Base-by-base conservation (phyloP, 805 yeast species). In the Saccharomycopsis sp. region DNA sequence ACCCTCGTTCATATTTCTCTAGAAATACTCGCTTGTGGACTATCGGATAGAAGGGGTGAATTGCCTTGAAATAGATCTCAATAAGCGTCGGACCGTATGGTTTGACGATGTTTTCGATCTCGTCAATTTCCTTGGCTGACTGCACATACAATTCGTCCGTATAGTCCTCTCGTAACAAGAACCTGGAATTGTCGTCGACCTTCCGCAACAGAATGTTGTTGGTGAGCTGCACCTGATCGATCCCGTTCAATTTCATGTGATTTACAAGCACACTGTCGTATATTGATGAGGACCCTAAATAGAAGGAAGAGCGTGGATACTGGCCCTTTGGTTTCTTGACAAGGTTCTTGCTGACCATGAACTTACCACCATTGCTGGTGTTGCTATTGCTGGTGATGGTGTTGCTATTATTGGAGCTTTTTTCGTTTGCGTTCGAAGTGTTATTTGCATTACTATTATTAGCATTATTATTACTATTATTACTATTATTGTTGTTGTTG, bases 31-130 rank as follows among this genome's bases (percentile, higher is more conserved):
- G 84, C 67, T 91, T 93, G 71, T 94, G 97, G 55, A 93, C 72
- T 9, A 93, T 85, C 0, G 98, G 99, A 71, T 89, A 89, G 2
- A 89, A 84, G 0, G 97, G 97, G 67, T 93, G 98, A 38, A 92
- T 84, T 17, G 88, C 81, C 62, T 91, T 80, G 72, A 91, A 91
- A 67, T 90, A 91, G 14, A 90, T 77, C 64, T 89, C 90, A 42
- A 89, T 83, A 56, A 89, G 74, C 9, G 85, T 81, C 62, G 85
- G 87, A 1, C 98, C 98, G 70, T 90, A 91, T 0, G 99, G 98
- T n/a, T 93, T 86, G 19, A 93, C 89, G 54, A 89, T 78, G 62
- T 82, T 78, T 69, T 93, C 98, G 5, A 93, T 89, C 24, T 85
- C 80, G 68, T 93, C 97, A 8, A 89, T 87, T 62, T 86, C 91